These are phyloP conservation scores for Hygrophorus pudorinus DNA, from an alignment of 768 basidiomycete species.

Conservation along the genomic window DNA sequence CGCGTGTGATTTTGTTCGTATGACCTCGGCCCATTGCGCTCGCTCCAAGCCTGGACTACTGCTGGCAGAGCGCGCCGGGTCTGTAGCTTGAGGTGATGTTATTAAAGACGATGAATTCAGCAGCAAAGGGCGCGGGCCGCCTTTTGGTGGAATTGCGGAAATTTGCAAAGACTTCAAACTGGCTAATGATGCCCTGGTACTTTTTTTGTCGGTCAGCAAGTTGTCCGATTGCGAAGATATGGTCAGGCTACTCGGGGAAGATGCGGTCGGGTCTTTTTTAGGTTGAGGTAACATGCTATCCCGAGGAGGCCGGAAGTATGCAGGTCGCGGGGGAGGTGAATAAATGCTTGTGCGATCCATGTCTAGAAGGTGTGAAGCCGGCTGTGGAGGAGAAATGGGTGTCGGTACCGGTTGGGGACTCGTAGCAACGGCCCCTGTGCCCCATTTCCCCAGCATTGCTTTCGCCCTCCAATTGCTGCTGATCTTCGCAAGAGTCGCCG, in stretches of 20 bases:
- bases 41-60: conserved; percentile 23
- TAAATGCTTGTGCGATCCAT: conserved; percentile 26
- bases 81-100: conserved; percentile 18
- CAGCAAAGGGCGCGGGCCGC: conserved; percentile 57
- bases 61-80: conserved; percentile 23
- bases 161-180: conserved; percentile 28
- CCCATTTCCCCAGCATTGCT: conserved; percentile 39
- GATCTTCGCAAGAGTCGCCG: conserved; percentile 61
- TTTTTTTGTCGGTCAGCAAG: conserved; percentile 27
- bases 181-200: conserved; percentile 33
- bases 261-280: conserved; percentile 18
- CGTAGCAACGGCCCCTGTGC: conserved; percentile 4
- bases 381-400: neutral
- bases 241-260: conserved; percentile 25
- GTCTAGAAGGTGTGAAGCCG: conserved; percentile 19
- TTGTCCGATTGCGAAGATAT: conserved; percentile 18
- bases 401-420: neutral
- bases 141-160: conserved; percentile 30
- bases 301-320: conserved; percentile 45
- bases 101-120: conserved; percentile 43
- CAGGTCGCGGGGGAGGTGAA: conserved; percentile 48
- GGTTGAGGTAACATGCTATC: conserved; percentile 37
- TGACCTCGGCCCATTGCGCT: conserved; percentile 41
- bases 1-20: conserved; percentile 26
- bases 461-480: conserved; percentile 71